phyloP scores from a whole-genome alignment of 345 rosid species.

The Trapa incisa region DNA sequence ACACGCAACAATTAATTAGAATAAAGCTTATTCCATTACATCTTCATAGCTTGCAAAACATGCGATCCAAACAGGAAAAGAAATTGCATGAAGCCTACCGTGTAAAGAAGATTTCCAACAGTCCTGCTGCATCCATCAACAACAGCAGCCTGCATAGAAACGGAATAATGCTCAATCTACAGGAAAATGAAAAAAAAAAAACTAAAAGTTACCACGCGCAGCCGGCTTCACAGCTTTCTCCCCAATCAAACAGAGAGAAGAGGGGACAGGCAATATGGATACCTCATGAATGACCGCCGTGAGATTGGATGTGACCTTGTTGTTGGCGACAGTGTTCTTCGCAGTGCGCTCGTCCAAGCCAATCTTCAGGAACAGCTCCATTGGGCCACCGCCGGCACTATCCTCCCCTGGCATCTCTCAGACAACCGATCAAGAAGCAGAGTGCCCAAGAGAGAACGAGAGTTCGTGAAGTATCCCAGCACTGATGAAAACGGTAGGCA shows the following conservation, averaged over 20 bases:
- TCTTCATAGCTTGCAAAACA: background rate
- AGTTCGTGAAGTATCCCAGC: background rate
- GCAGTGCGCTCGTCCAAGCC: constrained; percentile 85
- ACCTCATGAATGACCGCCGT: constrained; percentile 82
- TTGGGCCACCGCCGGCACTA: constrained; percentile 15
- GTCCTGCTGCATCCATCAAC: constrained; percentile 70
- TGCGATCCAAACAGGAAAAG: background rate
- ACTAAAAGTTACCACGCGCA: background rate
- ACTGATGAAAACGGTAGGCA: background rate
- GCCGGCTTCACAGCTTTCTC: background rate
- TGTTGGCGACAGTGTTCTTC: constrained; percentile 60
- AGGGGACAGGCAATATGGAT: background rate
- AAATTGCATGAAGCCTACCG: constrained; percentile 27
- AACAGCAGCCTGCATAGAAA: constrained; percentile 58
- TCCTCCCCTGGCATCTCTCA: constrained; percentile 23
- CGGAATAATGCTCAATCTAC: background rate
- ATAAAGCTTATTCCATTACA: background rate
- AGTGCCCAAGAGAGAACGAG: background rate
- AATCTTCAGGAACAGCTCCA: constrained; percentile 65
- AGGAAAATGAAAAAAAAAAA: background rate
- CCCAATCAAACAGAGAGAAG: background rate
- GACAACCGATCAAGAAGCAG: background rate
- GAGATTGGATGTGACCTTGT: constrained; percentile 75
- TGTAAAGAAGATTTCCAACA: constrained; percentile 72
- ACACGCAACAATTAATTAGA: background rate